phyloP scores from a whole-genome alignment of 192 early-diverging fungal species.

The Allomyces arbusculus region DNA sequence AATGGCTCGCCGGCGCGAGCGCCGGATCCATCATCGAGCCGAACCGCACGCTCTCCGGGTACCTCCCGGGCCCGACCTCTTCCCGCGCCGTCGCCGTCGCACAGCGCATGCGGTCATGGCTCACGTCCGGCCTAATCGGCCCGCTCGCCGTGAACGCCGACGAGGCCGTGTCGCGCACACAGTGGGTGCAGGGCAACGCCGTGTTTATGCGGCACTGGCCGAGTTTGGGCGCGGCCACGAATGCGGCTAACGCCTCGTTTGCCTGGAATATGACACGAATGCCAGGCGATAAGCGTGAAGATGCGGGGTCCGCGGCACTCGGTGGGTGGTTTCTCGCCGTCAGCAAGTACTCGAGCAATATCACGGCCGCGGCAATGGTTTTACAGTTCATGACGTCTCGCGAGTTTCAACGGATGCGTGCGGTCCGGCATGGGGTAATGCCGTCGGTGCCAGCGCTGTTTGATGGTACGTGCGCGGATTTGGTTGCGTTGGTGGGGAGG shows the following conservation, averaged over 20 bases:
- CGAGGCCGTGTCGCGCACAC: neutral
- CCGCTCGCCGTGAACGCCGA: neutral
- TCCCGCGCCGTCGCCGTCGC: no score
- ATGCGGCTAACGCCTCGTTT: neutral
- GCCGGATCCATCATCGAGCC: no score
- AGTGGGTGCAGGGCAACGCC: neutral
- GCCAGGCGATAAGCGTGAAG: no score
- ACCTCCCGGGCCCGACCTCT: no score
- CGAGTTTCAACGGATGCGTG: neutral
- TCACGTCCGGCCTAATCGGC: neutral
- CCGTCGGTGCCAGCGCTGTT: neutral
- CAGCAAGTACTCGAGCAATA: neutral
- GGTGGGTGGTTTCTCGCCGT: neutral
- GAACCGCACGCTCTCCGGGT: no score
- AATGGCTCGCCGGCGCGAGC: no score
- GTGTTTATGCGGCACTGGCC: neutral
- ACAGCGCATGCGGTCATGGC: neutral
- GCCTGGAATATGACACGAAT: neutral
- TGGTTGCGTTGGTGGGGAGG: no score
- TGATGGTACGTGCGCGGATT: neutral
- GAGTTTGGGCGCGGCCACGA: no score
- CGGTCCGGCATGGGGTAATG: neutral
- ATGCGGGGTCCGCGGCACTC: neutral
- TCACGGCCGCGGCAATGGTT: neutral
- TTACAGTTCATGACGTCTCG: neutral